Evolutionary conservation across 805 yeast genomes (phyloP).

Genomic region (Teunomyces tritomae): DNA sequence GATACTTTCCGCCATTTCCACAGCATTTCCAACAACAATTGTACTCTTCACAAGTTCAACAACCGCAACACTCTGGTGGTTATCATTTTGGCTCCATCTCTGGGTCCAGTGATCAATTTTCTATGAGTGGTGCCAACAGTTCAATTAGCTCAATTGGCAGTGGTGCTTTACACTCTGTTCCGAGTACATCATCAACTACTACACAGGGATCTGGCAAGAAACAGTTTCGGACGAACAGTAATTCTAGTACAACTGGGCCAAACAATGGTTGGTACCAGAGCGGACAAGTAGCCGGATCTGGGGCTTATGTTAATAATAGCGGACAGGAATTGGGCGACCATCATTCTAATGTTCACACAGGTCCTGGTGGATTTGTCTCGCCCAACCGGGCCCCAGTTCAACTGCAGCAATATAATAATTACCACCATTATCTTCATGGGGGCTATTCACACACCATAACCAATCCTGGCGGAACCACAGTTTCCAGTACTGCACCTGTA

Average conservation of each 20-base stretch:
- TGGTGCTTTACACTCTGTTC: conserved; percentile 1
- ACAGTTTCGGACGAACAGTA: conserved; percentile 7
- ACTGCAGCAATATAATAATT: conserved; percentile 1
- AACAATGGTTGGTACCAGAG: neutral
- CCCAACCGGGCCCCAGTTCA: conserved; percentile 2
- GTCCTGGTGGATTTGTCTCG: conserved; percentile 1
- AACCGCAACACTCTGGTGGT: conserved; percentile 5
- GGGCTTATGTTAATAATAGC: neutral
- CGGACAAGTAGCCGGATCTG: neutral
- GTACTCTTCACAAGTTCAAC: conserved; percentile 5
- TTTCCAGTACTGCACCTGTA: neutral
- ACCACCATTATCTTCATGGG: conserved; percentile 3
- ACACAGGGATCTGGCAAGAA: conserved; percentile 7
- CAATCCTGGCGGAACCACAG: neutral
- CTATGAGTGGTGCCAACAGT: conserved; percentile 7
- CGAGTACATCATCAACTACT: conserved; percentile 2
- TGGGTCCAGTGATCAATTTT: conserved; percentile 7
- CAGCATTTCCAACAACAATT: conserved; percentile 8
- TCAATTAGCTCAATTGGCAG: conserved; percentile 7
- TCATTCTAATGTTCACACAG: neutral
- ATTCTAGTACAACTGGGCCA: conserved; percentile 2
- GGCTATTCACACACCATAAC: conserved; percentile 1
- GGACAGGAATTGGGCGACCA: neutral
- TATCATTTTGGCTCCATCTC: conserved; percentile 7
- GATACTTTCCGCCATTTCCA: conserved; percentile 9